These are phyloP conservation scores for Candida nanaspora DNA, from an alignment of 805 yeast genomes.

Conservation along the genomic window DNA sequence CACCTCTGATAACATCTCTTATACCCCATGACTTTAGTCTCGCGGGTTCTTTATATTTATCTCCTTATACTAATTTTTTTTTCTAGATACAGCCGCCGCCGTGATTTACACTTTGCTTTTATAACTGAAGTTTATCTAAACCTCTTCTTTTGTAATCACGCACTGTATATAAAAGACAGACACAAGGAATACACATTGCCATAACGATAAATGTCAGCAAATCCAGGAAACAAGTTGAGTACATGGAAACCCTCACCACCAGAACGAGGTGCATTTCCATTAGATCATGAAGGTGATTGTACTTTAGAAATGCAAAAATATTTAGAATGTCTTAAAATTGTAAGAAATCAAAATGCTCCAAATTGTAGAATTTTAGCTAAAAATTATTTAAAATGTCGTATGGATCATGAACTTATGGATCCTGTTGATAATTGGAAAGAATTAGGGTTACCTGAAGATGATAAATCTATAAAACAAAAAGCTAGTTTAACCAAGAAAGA, in stretches of 20 bases:
- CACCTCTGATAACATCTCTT: too few relatives aligned
- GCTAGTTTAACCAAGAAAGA: too few relatives aligned
- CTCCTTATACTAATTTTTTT: too few relatives aligned
- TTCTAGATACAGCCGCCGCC: too few relatives aligned
- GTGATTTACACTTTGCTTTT: too few relatives aligned
- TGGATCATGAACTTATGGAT: conserved; percentile 56
- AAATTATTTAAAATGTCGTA: conserved; percentile 74
- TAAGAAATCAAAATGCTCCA: conserved; percentile 81
- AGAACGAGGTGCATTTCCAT: conserved; percentile 91
- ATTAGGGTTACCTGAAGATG: conserved; percentile 28
- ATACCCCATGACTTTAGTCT: too few relatives aligned
- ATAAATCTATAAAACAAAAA: background rate
- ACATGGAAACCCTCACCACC: conserved; percentile 84
- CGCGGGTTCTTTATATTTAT: too few relatives aligned
- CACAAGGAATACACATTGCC: too few relatives aligned
- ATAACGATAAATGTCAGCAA: conserved; percentile 33
- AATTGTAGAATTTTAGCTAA: conserved; percentile 84
- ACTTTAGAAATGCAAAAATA: conserved; percentile 67
- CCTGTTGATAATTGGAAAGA: conserved; percentile 25
- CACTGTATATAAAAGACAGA: too few relatives aligned
- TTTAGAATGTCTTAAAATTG: conserved; percentile 68
- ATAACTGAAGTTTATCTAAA: too few relatives aligned
- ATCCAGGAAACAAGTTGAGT: conserved; percentile 38
- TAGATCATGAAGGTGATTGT: conserved; percentile 86
- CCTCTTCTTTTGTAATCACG: too few relatives aligned